Evolutionary conservation across 345 rosid genomes (phyloP), one percentile per base, ranked within the genome.

Genomic region (Ceriops tagal): DNA sequence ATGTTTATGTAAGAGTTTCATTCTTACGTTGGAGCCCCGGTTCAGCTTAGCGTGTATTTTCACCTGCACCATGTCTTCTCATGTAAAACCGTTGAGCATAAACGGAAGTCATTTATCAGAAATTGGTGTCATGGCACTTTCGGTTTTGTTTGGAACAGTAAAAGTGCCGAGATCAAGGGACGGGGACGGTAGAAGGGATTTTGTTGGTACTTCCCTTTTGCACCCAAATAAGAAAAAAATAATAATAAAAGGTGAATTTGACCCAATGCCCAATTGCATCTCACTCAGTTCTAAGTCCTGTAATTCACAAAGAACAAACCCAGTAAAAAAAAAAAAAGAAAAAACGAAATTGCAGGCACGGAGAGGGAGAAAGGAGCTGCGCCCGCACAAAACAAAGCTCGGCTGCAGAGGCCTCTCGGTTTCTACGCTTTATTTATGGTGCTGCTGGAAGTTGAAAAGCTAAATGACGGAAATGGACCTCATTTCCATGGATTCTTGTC

Each of bases 121-220:
- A 43, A 13, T 39, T 43, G 49, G 49, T 83, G 85, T 75, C 69
- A 75, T 65, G 87, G 79, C 73, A 75, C 69, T 87, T 82, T 88
- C 86, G 69, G 28, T 68, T 67, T 85, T 64, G 66, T 86, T 83
- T 82, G 59, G 82, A 70, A 8, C 37, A 34, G 73, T 52, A 64
- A 62, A 77, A 75, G 71, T 86, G 84, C 86, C 43, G 82, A 80
- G 73, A 86, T 32, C 20, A 92, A 87, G 96, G 71, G 13, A 82
- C 34, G 73, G 76, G 30, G 84, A 80, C 69, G 47, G 78, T 35
- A 51, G 82, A 79, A 62, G 24, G n/a, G 71, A 67, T 79, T 83
- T 78, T 80, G 96, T 81, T 87, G 82, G 66, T 15, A 67, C 61
- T 78, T 79, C 78, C 74, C 63, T 83, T 74, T 82, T 70, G 49